Conservation (phyloP, 192 early-diverging fungal genomes). For the Blastocladiella britannica region DNA sequence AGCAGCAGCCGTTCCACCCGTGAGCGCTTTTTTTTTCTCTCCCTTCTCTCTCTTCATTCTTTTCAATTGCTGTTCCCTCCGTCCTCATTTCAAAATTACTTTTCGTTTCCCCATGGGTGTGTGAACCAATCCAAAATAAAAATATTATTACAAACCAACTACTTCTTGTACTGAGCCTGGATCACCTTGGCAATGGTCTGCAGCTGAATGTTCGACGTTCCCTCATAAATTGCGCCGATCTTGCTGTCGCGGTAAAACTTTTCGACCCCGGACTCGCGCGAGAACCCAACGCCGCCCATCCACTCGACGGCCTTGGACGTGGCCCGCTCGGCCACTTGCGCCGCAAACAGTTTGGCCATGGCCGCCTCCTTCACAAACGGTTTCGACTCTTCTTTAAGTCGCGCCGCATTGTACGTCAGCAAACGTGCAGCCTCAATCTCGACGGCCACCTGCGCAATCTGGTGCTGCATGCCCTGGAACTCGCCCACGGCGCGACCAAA, state of each 20-base stretch:
- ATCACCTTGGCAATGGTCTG: constrained; percentile 64
- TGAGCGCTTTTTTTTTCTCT: too few relatives aligned
- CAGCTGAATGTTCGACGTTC: constrained; percentile 68
- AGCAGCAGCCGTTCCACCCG: too few relatives aligned
- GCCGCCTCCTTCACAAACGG: constrained; percentile 88
- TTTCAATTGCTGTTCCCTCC: too few relatives aligned
- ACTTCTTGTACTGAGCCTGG: not conserved
- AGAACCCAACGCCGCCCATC: constrained; percentile 96
- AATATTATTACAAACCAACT: too few relatives aligned
- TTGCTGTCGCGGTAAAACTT: constrained; percentile 93
- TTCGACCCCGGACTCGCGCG: constrained; percentile 68
- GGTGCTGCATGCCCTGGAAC: constrained; percentile 76
- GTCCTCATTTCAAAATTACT: too few relatives aligned
- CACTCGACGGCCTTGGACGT: constrained; percentile 83
- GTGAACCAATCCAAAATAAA: too few relatives aligned
- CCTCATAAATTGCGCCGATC: constrained; percentile 93
- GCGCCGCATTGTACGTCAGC: constrained; percentile 90
- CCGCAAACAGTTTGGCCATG: constrained; percentile 92
- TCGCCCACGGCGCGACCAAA: constrained; percentile 61
- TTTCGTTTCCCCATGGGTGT: too few relatives aligned
- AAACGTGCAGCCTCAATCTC: constrained; percentile 94
- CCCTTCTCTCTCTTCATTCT: too few relatives aligned
- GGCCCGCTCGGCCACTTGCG: constrained; percentile 79
- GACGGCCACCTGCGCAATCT: constrained; percentile 62
- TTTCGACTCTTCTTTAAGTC: constrained; percentile 79